Evolutionary conservation across 768 basidiomycete genomes (phyloP).

Genomic region (Dacryopinax spathularia): DNA sequence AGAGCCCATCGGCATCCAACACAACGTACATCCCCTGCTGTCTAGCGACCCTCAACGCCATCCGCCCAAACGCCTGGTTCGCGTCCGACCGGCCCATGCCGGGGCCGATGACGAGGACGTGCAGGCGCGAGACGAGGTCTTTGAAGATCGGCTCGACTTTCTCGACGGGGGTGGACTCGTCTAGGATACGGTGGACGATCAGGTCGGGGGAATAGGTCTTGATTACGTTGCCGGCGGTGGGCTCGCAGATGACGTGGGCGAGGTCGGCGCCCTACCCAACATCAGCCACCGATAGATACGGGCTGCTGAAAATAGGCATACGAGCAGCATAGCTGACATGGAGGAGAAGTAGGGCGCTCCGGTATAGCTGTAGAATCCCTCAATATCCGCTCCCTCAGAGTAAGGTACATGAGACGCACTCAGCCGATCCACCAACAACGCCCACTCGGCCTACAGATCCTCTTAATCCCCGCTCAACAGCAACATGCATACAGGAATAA

Average conservation of each 20-base stretch:
- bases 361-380: conserved; percentile 51
- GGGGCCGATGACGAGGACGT: conserved; percentile 86
- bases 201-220: conserved; percentile 95
- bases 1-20: conserved; percentile 86
- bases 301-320: conserved; percentile 19
- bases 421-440: conserved; percentile 83
- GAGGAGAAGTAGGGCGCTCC: conserved; percentile 95
- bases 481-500: conserved; percentile 5
- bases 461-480: background rate
- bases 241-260: conserved; percentile 94
- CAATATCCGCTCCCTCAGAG: background rate
- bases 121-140: conserved; percentile 67
- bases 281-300: conserved; percentile 16
- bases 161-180: conserved; percentile 31
- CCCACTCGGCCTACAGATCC: conserved; percentile 59
- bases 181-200: conserved; percentile 89
- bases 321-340: conserved; percentile 77
- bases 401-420: conserved; percentile 39
- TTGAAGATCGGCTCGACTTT: conserved; percentile 40
- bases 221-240: conserved; percentile 80
- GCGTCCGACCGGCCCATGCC: conserved; percentile 82
- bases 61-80: conserved; percentile 72
- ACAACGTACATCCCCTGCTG: conserved; percentile 74
- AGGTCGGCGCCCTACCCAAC: conserved; percentile 66
- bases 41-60: conserved; percentile 61